Percentiles rank a stretch among this genome's conserved stretches.
Evolutionary conservation across 257 asterid genomes (phyloP).

Genomic region (Rehmannia glutinosa): DNA sequence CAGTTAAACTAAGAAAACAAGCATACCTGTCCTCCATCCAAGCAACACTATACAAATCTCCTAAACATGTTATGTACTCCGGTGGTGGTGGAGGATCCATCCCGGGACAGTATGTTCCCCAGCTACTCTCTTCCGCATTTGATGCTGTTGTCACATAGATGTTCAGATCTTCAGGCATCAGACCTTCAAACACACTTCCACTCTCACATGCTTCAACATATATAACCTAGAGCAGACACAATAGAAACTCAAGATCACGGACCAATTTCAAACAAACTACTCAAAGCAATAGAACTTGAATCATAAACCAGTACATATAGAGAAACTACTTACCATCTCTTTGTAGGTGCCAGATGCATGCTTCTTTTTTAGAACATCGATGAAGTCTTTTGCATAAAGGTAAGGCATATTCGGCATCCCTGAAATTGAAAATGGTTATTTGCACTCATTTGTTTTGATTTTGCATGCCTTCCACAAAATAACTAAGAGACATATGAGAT

Average conservation of each 20-base stretch:
- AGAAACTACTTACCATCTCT: slow-evolving; percentile 54
- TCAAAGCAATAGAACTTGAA: too few species aligned
- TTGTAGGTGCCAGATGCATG: slow-evolving; percentile 62
- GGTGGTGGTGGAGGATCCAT: slow-evolving; percentile 67
- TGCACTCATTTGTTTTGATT: too few species aligned
- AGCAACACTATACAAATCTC: slow-evolving; percentile 88
- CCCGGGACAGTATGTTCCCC: slow-evolving; percentile 85
- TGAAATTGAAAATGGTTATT: slow-evolving; percentile 12
- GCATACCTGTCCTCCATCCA: slow-evolving; percentile 98
- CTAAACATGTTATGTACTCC: slow-evolving; percentile 70
- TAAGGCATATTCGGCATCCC: slow-evolving; percentile 80
- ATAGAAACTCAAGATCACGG: background rate
- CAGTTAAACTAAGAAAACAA: background rate
- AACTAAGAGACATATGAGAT: too few species aligned
- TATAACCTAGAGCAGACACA: slow-evolving; percentile 45
- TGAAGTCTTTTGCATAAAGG: slow-evolving; percentile 66
- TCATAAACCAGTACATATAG: too few species aligned
- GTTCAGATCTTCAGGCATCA: slow-evolving; percentile 71
- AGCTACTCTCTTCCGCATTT: slow-evolving; percentile 83
- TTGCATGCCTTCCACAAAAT: background rate
- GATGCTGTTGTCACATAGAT: slow-evolving; percentile 88
- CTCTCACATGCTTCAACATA: slow-evolving; percentile 91
- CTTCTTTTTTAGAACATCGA: slow-evolving; percentile 71
- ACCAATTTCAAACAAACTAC: background rate
- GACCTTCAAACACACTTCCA: slow-evolving; percentile 83